Evolutionary conservation across 75 land plant genomes (phyloP), one percentile per base, ranked within the genome.

Genomic region (Sequoia sempervirens): DNA sequence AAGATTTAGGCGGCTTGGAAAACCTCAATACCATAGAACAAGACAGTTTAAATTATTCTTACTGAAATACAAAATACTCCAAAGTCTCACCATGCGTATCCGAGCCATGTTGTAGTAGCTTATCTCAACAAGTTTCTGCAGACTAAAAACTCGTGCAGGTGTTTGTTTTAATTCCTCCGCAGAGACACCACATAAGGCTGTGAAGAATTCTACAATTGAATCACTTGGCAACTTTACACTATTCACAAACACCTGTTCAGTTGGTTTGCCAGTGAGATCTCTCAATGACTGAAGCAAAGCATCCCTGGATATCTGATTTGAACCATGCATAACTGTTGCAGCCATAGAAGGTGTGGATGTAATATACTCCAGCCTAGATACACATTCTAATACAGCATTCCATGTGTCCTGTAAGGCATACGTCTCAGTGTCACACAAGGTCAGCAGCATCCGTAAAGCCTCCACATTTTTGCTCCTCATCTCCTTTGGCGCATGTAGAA

Each of bases 71-170:
- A 40, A 82, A 61, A 20, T 20, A 40, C 2, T 43, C 8, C 15
- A 45, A 26, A 17, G 30, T 26, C 85, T 84, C 50, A 97, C 99
- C 99, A 97, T 84, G 14, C 99, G 94, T 66, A 97, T 97, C 52
- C 99, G 93, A 78, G 98, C 93, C 96, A 97, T 95, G 75, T 97
- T 97, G 85, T 97, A 97, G 82, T 95, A 95, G 83, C 99, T 97
- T 69, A 97, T 95, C 88, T 97, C 99, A 72, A 97, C 99, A 86
- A 97, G 95, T 76, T 97, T 97, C 86, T 96, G 98, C 80, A 97
- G 85, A 87, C 99, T 97, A 90, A 95, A 97, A 83, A 95, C 94
- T 40, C 99, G 97, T n/a, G 98, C 89, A 82, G 99, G 99, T 75
- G 85, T 86, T 87, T 97, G 99, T 75, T 91, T 97, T 43, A 97